Base-by-base conservation (phyloP, 768 basidiomycete genomes). In the Lepiota subincarnata region DNA sequence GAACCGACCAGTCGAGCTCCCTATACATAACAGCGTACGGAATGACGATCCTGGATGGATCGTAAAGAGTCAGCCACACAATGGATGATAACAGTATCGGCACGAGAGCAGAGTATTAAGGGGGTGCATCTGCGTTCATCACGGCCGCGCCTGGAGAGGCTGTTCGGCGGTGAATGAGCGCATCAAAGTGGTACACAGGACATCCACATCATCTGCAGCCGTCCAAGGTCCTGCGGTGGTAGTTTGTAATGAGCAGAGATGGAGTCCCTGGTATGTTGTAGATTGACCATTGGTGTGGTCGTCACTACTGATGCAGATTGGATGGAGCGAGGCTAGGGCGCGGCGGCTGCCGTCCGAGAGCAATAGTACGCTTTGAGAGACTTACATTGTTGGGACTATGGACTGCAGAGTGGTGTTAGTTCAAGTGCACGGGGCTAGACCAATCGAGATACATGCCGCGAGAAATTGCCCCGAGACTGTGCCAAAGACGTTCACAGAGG, bases 351-450 rank as follows among this genome's bases (percentile, higher is more conserved):
- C 16, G 12, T 37, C 5, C 22, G 11, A 19, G 14, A 14, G 19
- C 37, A 20, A 4, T 36, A 24, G 38, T n/a, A 40, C 10, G 47
- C 36, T 1, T 31, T 38, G 16, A 18, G 42, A 12, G 8, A 53
- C 71, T 63, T 56, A 77, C 74, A 77, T 40, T 34, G 76, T 77
- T 0, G 85, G 84, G 59, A 87, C 69, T 63, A 86, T 84, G 0
- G 82, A 76, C 84, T 86, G 48, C 10, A 38, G n/a, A 26, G 7
- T 51, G 16, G 47, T 14, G 56, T 37, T 44, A 22, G 20, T 31
- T 11, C 48, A 41, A 22, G 42, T 24, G n/a, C 47, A 28, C 16
- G 1, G 52, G 8, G 16, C 45, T 53, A 26, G 19, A 42, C 14
- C 6, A 36, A 37, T 10, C 14, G 18, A 19, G 19, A 24, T 14